Evolutionary conservation across 345 rosid species (phyloP).

Genomic region (Salix purpurea): DNA sequence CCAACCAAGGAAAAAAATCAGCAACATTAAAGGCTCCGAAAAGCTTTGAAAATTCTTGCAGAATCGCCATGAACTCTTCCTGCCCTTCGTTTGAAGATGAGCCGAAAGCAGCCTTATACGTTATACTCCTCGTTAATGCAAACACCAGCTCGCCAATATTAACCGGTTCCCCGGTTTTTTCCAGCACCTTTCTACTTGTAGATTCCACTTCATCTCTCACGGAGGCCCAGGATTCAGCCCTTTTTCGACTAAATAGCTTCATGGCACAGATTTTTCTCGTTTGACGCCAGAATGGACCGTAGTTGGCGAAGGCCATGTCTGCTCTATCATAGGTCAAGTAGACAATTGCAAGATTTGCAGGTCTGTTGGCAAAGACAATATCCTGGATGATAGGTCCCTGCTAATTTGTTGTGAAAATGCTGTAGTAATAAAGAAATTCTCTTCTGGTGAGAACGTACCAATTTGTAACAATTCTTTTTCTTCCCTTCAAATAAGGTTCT

Average conservation of each 20-base stretch:
- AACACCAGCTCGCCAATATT: conserved; percentile 22
- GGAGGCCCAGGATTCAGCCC: conserved; percentile 28
- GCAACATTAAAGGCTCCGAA: conserved; percentile 27
- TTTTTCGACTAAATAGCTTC: conserved; percentile 24
- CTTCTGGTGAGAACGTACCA: too few relatives aligned
- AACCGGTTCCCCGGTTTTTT: conserved; percentile 3
- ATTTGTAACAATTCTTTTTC: too few relatives aligned
- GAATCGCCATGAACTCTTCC: conserved; percentile 22
- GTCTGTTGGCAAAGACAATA: conserved; percentile 18
- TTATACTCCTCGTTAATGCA: conserved; percentile 20
- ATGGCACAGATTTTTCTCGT: conserved; percentile 28
- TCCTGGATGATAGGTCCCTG: too few relatives aligned
- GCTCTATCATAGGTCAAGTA: conserved; percentile 26
- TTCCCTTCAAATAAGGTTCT: too few relatives aligned
- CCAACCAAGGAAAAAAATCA: conserved; percentile 27
- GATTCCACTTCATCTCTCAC: conserved; percentile 21
- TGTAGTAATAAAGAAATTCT: too few relatives aligned
- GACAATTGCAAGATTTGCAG: conserved; percentile 18
- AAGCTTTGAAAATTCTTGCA: conserved; percentile 28
- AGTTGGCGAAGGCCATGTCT: conserved; percentile 31
- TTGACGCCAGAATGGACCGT: conserved; percentile 31
- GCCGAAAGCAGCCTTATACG: conserved; percentile 25
- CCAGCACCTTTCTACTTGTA: background rate
- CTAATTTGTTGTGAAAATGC: too few relatives aligned
- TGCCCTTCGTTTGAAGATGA: conserved; percentile 11